Evolutionary conservation across 257 asterid species (phyloP), one percentile per base, ranked within the genome.

Genomic region (Solanum bulbocastanum): DNA sequence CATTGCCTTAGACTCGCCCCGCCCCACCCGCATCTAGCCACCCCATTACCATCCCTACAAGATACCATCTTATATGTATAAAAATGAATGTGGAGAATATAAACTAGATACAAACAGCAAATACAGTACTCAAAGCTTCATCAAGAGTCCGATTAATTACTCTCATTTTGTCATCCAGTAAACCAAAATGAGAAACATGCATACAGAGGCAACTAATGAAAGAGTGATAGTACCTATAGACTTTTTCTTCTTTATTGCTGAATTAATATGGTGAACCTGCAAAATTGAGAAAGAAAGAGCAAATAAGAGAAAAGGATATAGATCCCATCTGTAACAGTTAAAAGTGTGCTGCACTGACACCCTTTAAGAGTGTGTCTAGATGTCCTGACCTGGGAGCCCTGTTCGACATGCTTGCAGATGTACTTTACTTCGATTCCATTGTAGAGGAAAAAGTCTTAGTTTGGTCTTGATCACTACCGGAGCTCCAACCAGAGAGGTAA

Each of bases 121-220:
- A 39, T 39, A 39, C 11, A 39, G 12, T 8, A 11, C 44, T 39
- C 11, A 11, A 39, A 39, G 44, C 44, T 39, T 11, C 44, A 39
- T 39, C 44, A 39, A 39, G 44, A 39, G 44, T 39, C 44, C 11
- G 44, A 39, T 39, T 39, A 39, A 68, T 62, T 42, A 27, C 75
- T 76, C 88, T 90, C 94, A 96, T 91, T 96, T 96, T 30, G 95
- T 92, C 93, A 96, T 94, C 99, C 99, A 96, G 92, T 96, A 96
- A 87, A 96, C 91, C 87, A 96, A 86, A 87, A 96, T 96, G 52
- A 96, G 92, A 90, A 93, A 96, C 65, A 93, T 89, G 95, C 99
- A 95, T 40, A 92, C 94, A 23, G 98, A 93, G 22, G 98, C 98
- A 79, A 96, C 98, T 89, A 96, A 89, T 52, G 98, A 96, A 90